Evolutionary conservation across 2,329 filamentous ascomycete genomes (phyloP).

Genomic region (Torrubiella hemipterigena): DNA sequence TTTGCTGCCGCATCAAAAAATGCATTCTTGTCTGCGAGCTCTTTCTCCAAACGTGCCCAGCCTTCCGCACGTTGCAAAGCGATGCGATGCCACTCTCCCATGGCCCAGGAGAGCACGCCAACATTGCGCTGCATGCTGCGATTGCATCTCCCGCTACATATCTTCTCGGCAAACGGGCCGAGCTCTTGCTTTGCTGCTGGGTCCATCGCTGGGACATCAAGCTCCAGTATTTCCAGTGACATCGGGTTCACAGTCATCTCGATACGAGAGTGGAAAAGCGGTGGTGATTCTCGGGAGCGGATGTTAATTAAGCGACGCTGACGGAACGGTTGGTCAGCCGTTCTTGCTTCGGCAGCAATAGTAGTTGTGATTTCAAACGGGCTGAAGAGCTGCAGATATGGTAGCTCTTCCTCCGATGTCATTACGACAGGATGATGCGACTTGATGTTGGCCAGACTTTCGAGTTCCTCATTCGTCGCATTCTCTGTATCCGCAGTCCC

Average conservation of each 20-base stretch:
- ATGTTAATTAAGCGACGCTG: constrained; percentile 47
- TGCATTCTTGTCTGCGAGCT: constrained; percentile 26
- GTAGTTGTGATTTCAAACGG: constrained; percentile 50
- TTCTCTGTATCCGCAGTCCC: constrained; percentile 20
- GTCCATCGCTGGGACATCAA: constrained; percentile 44
- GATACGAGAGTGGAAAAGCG: constrained; percentile 45
- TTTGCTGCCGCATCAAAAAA: constrained; percentile 11
- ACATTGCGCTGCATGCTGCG: constrained; percentile 44
- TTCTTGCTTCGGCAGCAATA: constrained; percentile 30
- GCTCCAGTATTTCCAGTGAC: constrained; percentile 34
- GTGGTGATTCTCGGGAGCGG: constrained; percentile 24
- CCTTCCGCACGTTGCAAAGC: constrained; percentile 48
- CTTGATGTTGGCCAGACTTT: constrained; percentile 27
- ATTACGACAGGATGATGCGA: constrained; percentile 57
- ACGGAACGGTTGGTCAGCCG: constrained; percentile 21
- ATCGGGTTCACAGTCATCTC: constrained; percentile 46
- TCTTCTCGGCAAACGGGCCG: constrained; percentile 34
- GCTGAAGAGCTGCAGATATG: constrained; percentile 61
- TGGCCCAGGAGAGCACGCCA: constrained; percentile 50
- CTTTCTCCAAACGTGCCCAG: constrained; percentile 43
- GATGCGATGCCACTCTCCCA: constrained; percentile 55
- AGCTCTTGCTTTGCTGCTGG: constrained; percentile 47
- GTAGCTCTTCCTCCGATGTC: constrained; percentile 50
- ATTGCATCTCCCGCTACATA: constrained; percentile 24
- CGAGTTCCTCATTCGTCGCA: constrained; percentile 12